A percentile compares a stretch with the other conserved stretches of the same genome.
phyloP scores from a whole-genome alignment of 768 basidiomycete species.

The Lactifluus piperatus region DNA sequence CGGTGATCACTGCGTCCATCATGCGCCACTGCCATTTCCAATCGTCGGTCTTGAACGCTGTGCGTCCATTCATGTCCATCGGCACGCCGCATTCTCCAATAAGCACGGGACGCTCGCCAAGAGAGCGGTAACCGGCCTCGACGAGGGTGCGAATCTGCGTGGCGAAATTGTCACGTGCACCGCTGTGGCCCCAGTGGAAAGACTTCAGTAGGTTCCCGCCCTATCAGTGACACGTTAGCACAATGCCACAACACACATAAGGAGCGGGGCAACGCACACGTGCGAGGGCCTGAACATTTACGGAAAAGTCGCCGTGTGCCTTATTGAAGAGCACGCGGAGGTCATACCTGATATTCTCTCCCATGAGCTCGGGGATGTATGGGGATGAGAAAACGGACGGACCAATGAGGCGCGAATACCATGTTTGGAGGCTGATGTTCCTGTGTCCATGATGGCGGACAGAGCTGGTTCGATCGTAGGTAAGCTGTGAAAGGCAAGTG shows the following conservation, averaged over 20 bases:
- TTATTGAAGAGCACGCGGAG: slow-evolving; percentile 82
- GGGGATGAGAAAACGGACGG: slow-evolving; percentile 19
- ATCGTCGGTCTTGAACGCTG: slow-evolving; percentile 60
- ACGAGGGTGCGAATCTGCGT: slow-evolving; percentile 78
- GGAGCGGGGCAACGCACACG: slow-evolving; percentile 40
- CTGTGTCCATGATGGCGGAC: slow-evolving; percentile 66
- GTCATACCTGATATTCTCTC: slow-evolving; percentile 62
- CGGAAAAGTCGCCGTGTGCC: slow-evolving; percentile 73
- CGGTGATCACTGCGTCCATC: slow-evolving; percentile 93
- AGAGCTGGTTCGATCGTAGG: slow-evolving; percentile 43
- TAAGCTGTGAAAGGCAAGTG: neutral
- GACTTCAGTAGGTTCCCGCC: slow-evolving; percentile 77
- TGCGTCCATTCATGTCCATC: slow-evolving; percentile 75
- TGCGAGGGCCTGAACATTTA: slow-evolving; percentile 90
- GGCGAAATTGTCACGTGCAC: slow-evolving; percentile 73
- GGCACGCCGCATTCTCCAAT: slow-evolving; percentile 93
- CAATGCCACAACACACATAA: neutral
- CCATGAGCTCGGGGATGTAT: slow-evolving; percentile 18
- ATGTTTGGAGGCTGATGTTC: slow-evolving; percentile 53
- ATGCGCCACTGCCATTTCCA: slow-evolving; percentile 80
- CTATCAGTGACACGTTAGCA: slow-evolving; percentile 33
- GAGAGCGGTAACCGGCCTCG: slow-evolving; percentile 50
- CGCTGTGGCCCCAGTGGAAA: slow-evolving; percentile 82
- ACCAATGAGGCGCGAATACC: slow-evolving; percentile 73
- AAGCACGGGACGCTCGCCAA: slow-evolving; percentile 78